phyloP scores from a whole-genome alignment of 768 basidiomycete genomes.

The Phaeotremella skinneri region DNA sequence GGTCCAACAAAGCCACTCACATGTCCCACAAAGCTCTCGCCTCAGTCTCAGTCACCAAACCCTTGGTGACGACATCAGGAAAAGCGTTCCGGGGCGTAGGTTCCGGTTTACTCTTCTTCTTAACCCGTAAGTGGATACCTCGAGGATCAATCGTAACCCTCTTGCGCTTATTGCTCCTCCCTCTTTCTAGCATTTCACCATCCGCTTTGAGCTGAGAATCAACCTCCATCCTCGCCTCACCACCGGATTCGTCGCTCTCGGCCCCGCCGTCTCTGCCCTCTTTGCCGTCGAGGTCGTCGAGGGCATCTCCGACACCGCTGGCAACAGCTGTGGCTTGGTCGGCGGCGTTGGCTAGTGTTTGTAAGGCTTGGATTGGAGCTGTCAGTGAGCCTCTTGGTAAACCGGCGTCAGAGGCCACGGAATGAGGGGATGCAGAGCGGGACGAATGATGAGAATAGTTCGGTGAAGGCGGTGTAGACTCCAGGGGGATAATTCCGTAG shows the following conservation, averaged over 20 bases:
- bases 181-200: slow-evolving; percentile 14
- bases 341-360: slow-evolving; percentile 90
- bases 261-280: slow-evolving; percentile 2
- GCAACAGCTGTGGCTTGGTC: slow-evolving; percentile 64
- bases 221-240: neutral
- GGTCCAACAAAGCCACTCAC: slow-evolving; percentile 54
- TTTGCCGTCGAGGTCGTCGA: neutral
- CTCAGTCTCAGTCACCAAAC: slow-evolving; percentile 78
- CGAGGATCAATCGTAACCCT: slow-evolving; percentile 76
- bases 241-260: slow-evolving; percentile 6
- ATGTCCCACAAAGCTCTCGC: slow-evolving; percentile 89
- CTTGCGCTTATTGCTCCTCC: slow-evolving; percentile 75
- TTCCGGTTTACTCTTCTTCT: slow-evolving; percentile 48
- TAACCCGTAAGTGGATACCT: slow-evolving; percentile 58
- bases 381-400: slow-evolving; percentile 78
- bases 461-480: slow-evolving; percentile 59
- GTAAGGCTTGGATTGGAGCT: slow-evolving; percentile 90
- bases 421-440: slow-evolving; percentile 63
- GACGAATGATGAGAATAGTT: slow-evolving; percentile 27
- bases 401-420: slow-evolving; percentile 88
- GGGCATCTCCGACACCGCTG: neutral
- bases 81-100: slow-evolving; percentile 51
- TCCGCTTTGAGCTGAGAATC: neutral
- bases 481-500: slow-evolving; percentile 74
- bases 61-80: slow-evolving; percentile 58